Evolutionary conservation across 2,329 filamentous ascomycete species (phyloP).

Genomic region (Clonostachys rhizophaga): DNA sequence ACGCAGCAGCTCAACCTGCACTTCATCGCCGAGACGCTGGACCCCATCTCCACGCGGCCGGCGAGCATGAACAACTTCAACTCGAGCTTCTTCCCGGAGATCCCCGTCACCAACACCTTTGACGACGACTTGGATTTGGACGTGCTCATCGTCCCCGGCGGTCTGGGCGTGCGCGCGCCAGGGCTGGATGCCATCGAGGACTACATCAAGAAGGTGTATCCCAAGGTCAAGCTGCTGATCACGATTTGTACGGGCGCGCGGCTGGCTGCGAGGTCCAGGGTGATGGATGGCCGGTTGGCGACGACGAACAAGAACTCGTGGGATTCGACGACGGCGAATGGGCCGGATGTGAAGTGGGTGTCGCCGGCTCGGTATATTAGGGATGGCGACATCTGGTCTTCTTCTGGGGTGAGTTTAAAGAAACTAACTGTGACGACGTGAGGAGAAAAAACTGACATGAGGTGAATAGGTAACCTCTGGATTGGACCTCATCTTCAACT

Average conservation of each 20-base stretch:
- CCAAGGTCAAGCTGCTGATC: constrained; percentile 48
- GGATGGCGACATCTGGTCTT: constrained; percentile 63
- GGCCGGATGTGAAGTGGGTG: constrained; percentile 54
- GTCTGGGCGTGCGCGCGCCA: constrained; percentile 26
- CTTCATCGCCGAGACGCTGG: constrained; percentile 31
- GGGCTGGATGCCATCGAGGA: constrained; percentile 27
- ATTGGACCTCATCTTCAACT: constrained; percentile 28
- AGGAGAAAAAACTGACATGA: neutral
- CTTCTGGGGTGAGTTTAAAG: constrained; percentile 42
- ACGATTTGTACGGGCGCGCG: constrained; percentile 64
- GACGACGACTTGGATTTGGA: constrained; percentile 40
- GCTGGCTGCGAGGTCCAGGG: constrained; percentile 51
- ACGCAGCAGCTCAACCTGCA: constrained; percentile 28
- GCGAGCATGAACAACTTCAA: constrained; percentile 20
- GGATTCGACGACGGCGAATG: constrained; percentile 36
- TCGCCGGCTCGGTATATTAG: constrained; percentile 57
- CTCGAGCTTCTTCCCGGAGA: constrained; percentile 25
- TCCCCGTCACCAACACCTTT: constrained; percentile 46
- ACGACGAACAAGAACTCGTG: constrained; percentile 66
- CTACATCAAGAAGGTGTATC: constrained; percentile 32
- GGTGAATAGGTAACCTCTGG: constrained; percentile 24
- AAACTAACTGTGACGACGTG: neutral
- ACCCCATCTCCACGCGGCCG: constrained; percentile 29
- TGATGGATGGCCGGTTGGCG: constrained; percentile 54
- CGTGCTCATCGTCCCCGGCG: constrained; percentile 63